A percentile compares a stretch with the other conserved stretches of the same genome.
Conservation (phyloP, 1,139 yeast species). For the Zygotorulaspora mrakii region DNA sequence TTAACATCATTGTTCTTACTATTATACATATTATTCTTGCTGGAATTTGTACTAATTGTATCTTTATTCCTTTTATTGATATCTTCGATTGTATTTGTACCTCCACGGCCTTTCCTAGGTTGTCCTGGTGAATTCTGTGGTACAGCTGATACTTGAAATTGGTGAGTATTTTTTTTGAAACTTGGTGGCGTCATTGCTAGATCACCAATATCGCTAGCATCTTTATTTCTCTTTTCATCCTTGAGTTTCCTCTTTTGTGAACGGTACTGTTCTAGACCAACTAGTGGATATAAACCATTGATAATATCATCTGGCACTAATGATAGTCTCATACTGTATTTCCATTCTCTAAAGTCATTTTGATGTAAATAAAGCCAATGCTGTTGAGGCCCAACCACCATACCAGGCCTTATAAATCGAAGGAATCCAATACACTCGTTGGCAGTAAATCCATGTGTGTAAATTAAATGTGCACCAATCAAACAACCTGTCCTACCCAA, state of each 20-base stretch:
- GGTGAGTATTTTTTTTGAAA: slow-evolving; percentile 18
- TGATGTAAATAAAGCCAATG: slow-evolving; percentile 97
- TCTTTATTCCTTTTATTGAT: slow-evolving; percentile 19
- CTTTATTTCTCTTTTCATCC: slow-evolving; percentile 21
- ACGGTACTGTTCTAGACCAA: slow-evolving; percentile 50
- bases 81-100: slow-evolving; percentile 35
- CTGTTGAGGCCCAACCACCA: slow-evolving; percentile 99
- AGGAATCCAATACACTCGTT: slow-evolving; percentile 93
- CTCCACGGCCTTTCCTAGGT: slow-evolving; percentile 69
- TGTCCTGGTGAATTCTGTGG: slow-evolving; percentile 96
- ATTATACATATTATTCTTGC: background rate
- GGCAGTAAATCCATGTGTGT: slow-evolving; percentile 95
- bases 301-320: slow-evolving; percentile 59
- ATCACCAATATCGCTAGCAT: slow-evolving; percentile 24
- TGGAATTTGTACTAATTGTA: slow-evolving; percentile 4
- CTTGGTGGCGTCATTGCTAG: slow-evolving; percentile 34
- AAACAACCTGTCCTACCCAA: slow-evolving; percentile 96
- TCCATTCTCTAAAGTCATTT: slow-evolving; percentile 94
- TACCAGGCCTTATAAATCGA: slow-evolving; percentile 96
- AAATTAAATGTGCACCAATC: slow-evolving; percentile 93
- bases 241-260: slow-evolving; percentile 41
- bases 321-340: slow-evolving; percentile 78
- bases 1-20: slow-evolving; percentile 2
- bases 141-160: slow-evolving; percentile 51
- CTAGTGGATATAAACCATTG: slow-evolving; percentile 74